phyloP scores from a whole-genome alignment of 257 asterid species.

The Plantago ovata region DNA sequence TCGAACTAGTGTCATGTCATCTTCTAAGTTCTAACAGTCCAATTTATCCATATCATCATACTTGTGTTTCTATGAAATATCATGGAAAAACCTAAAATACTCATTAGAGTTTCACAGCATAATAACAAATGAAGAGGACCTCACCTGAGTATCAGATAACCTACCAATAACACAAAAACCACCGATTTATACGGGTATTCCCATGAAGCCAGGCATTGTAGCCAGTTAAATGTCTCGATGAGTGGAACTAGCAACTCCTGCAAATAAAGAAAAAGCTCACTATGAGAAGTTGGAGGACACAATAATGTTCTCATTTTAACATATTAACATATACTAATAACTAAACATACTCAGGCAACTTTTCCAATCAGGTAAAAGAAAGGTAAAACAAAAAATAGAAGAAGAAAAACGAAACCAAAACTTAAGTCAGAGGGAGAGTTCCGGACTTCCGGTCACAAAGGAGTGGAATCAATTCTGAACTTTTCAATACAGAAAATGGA shows the following conservation, averaged over 20 bases:
- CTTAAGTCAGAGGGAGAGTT: too few species aligned
- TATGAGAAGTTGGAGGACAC: slow-evolving; percentile 13
- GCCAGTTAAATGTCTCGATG: slow-evolving; percentile 33
- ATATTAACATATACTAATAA: too few species aligned
- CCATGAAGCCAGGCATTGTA: slow-evolving; percentile 71
- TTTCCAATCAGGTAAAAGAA: not conserved
- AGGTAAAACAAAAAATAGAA: not conserved
- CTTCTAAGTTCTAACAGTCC: not conserved
- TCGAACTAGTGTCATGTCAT: too few species aligned
- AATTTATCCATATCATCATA: not conserved
- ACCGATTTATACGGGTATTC: slow-evolving; percentile 67
- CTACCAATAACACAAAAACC: slow-evolving; percentile 44
- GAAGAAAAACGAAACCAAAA: too few species aligned
- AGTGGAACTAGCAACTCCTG: slow-evolving; percentile 83
- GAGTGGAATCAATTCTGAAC: too few species aligned
- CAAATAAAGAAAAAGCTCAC: slow-evolving; percentile 21
- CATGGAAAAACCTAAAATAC: not conserved
- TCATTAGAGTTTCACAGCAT: not conserved
- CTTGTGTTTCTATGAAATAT: not conserved
- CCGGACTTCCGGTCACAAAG: too few species aligned
- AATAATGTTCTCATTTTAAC: not conserved
- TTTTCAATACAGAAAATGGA: too few species aligned
- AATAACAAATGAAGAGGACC: slow-evolving; percentile 15
- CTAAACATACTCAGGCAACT: too few species aligned
- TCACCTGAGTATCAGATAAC: slow-evolving; percentile 62